Percentiles rank a stretch among this genome's conserved stretches.
Evolutionary conservation across 139 green algal species (phyloP).

Genomic region (Desmodesmus armatus): DNA sequence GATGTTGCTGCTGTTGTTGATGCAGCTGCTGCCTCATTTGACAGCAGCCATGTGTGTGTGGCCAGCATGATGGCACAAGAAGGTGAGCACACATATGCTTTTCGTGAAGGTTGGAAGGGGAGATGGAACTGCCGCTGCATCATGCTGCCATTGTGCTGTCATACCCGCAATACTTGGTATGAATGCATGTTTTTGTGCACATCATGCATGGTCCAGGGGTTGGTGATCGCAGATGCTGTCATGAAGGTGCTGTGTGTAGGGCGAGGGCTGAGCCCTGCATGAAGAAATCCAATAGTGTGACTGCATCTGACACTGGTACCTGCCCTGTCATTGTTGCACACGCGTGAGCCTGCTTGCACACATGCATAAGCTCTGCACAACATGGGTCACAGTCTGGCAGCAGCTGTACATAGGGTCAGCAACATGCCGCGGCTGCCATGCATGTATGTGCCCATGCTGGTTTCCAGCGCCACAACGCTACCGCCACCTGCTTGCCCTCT

Average conservation of each 20-base stretch:
- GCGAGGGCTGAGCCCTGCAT: not conserved
- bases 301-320: too few relatives aligned
- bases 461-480: too few relatives aligned
- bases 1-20: too few relatives aligned
- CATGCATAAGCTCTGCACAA: not conserved
- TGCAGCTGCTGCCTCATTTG: too few relatives aligned
- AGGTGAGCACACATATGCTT: not conserved
- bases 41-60: not conserved
- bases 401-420: not conserved
- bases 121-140: too few relatives aligned
- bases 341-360: not conserved
- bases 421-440: not conserved
- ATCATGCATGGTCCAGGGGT: too few relatives aligned
- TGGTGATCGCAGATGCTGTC: too few relatives aligned
- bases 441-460: not conserved
- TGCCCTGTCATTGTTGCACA: too few relatives aligned
- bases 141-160: too few relatives aligned
- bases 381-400: not conserved
- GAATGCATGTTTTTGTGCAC: not conserved
- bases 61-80: conserved; percentile 2
- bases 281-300: not conserved
- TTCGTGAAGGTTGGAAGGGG: not conserved
- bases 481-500: too few relatives aligned
- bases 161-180: too few relatives aligned
- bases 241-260: too few relatives aligned